Base-by-base conservation (phyloP, 345 rosid genomes). In the Brassica carinata region DNA sequence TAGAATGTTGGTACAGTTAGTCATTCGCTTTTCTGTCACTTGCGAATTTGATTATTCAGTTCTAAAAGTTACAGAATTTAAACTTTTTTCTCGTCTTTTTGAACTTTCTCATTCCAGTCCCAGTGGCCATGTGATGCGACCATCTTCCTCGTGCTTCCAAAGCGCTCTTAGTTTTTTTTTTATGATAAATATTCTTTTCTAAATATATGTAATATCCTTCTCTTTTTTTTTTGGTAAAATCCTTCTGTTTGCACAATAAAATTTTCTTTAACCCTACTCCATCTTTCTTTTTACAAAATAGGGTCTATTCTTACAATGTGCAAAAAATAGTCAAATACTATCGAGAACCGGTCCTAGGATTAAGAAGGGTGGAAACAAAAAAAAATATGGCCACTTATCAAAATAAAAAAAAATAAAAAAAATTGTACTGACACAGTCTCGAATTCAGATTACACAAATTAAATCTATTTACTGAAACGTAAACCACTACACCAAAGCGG, bases 111-210 rank as follows among this genome's bases (percentile, higher is more conserved):
- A 69, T 80, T 33, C 8, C 78, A 73, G 63, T 59, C 78, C 78
- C 71, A 80, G 83, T 80, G 79, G 75, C 83, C 83, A 80, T 80
- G 83, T 80, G 83, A 80, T 74, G 71, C 78, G 67, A 74, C 83
- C 79, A 80, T 80, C 83, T 74, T 69, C 71, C 83, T 74, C 79
- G 75, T 80, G 83, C 83, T 74, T 19, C 63, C 82, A 73, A 29
- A 13, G 67, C 68, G 30, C 23, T 73, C 78, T 59, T 59, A 2
- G 0, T 65, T 55, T 71, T 23, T 23, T 23, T 23, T 61, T 77
- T 29, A 11, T 62, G 14, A 77, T 1, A 15, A 18, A 8, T 71
- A 64, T 78, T 34, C 0, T 18, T 71, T 71, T 71, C 45, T 9
- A 53, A 53, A 29, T 38, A 4, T 27, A 57, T 61, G 7, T 69